Evolutionary conservation across 306 rosid genomes (phyloP), one percentile per base, ranked within the genome.

Genomic region (Prunus mongolica): DNA sequence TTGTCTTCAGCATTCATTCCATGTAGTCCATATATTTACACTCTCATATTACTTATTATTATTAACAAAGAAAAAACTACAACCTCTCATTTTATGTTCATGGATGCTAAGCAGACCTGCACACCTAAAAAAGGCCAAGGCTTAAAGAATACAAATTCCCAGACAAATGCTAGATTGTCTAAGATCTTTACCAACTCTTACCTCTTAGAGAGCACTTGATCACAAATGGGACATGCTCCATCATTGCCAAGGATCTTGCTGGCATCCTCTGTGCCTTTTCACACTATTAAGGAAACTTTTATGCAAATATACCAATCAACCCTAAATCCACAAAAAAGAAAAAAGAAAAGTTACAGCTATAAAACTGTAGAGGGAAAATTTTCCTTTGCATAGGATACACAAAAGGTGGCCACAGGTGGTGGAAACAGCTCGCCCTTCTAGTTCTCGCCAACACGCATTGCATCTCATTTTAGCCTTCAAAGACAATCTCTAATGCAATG

Each of bases 161-260:
- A 78, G 44, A 70, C 25, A 76, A 9, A 41, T 25, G 58, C 24
- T 56, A 13, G 49, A 22, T 65, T 28, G 27, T 51, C 45, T 45
- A 68, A 77, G 52, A 75, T 57, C 63, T 19, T 27, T 3, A 22
- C 6, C 5, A 12, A 7, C 51, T 63, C 70, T 71, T 84, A 95
- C 98, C 98, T 92, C 88, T 95, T 95, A 47, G 98, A 95, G 82
- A 95, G 98, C 76, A 92, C 98, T 86, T 92, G 98, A 85, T 96
- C 99, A 76, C 99, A 91, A 73, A 92, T 77, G 30, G 98, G 99
- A 78, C 99, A 96, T 49, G 92, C 91, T 82, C 99, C 99, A 78
- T 91, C 99, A 44, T 77, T 96, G 86, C 88, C 81, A 78, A 96
- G 86, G 84, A 96, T 91, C 87, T 92, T 96, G 88, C 84, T 87